Evolutionary conservation across 345 rosid species (phyloP).

Genomic region (Acer negundo): DNA sequence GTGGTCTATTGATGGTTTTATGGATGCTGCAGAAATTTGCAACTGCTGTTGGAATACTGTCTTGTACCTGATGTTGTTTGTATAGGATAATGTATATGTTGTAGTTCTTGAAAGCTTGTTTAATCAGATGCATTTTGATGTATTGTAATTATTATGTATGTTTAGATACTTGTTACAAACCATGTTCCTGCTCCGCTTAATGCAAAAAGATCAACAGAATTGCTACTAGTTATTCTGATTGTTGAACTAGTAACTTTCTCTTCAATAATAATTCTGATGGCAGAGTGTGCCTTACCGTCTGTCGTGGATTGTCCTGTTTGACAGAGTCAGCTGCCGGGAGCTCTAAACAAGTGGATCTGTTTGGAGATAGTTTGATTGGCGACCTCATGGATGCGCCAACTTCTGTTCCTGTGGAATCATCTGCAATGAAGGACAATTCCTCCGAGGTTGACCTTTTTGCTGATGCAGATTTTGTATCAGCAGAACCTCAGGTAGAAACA

Average conservation of each 20-base stretch:
- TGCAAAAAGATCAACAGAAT: slow-evolving; percentile 2
- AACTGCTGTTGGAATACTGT: neutral
- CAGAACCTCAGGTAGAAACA: slow-evolving; percentile 53
- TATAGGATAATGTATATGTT: slow-evolving; percentile 1
- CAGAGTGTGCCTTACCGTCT: neutral
- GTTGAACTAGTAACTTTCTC: neutral
- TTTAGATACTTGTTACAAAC: slow-evolving; percentile 10
- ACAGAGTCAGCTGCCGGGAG: slow-evolving; percentile 66
- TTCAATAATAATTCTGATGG: neutral
- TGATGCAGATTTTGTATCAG: slow-evolving; percentile 93
- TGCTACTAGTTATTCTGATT: neutral
- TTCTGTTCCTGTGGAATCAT: slow-evolving; percentile 52
- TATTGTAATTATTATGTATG: neutral
- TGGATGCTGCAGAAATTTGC: neutral
- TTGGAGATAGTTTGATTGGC: slow-evolving; percentile 75
- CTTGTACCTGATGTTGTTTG: neutral
- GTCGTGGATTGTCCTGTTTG: slow-evolving; percentile 27
- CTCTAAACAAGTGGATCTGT: slow-evolving; percentile 73
- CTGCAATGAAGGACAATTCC: slow-evolving; percentile 45
- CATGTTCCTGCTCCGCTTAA: slow-evolving; percentile 9
- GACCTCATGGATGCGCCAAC: slow-evolving; percentile 74
- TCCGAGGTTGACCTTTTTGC: slow-evolving; percentile 86
- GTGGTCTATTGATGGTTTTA: neutral
- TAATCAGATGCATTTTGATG: neutral
- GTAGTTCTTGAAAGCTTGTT: slow-evolving; percentile 5